Base-by-base conservation (phyloP, 192 early-diverging fungal genomes). In the Entomortierella lignicola region DNA sequence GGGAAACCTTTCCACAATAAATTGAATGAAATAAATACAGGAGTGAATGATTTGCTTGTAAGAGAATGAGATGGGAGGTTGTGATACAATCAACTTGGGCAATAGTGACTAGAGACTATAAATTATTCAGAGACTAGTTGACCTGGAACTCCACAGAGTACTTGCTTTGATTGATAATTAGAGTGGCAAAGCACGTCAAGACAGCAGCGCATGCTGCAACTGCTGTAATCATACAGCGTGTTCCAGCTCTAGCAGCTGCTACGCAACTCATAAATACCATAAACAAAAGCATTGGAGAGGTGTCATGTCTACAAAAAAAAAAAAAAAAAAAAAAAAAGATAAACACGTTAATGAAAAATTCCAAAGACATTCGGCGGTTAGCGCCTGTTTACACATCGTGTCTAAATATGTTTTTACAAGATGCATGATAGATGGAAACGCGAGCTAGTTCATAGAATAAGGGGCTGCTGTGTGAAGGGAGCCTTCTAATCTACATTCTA, bases 101-200 rank as follows among this genome's bases (percentile, higher is more conserved):
- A n/a, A n/a, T n/a, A n/a, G n/a, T n/a, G n/a, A n/a, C n/a, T n/a
- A n/a, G n/a, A n/a, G n/a, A n/a, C n/a, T n/a, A n/a, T n/a, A n/a
- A n/a, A n/a, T n/a, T n/a, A n/a, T 69, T 48, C 4, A 52, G 44
- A 53, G 71, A 52, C 15, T 47, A 41, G 47, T 72, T 65, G 44
- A 65, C 55, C 5, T 27, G 44, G 43, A 72, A 72, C 63, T 65
- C 55, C 26, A 32, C 21, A 6, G 71, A 48, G 50, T 72, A 72
- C 6, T 54, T 60, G n/a, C 42, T 58, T 21, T 79, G 75, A 18
- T 79, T 69, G 15, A 39, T 52, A 7, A 70, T 43, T 51, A 70
- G 7, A 1, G 75, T 79, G 11, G 68, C 75, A 42, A 79, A 79
- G 30, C 75, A 79, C 20, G 63, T 66, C 48, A 79, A 20, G 13